phyloP scores from a whole-genome alignment of 1,284 basidiomycete species.

The Quambalaria eucalypti region DNA sequence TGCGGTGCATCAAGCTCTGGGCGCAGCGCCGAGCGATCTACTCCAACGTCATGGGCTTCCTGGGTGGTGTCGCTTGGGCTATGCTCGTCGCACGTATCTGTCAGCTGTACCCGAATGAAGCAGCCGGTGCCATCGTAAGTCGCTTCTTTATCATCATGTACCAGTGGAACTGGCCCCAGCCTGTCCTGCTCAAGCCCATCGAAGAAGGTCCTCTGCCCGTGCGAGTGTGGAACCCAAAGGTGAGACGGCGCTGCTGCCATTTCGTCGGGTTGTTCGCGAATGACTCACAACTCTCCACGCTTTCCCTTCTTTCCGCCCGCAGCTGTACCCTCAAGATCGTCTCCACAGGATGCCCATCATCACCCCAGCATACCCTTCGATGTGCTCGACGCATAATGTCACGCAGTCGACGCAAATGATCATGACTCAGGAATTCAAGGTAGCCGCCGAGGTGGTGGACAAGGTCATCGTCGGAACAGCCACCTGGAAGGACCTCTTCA shows the following conservation, averaged over 20 bases:
- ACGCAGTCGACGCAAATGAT: slow-evolving; percentile 90
- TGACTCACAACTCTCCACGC: neutral
- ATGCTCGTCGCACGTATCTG: slow-evolving; percentile 97
- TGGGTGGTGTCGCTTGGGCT: slow-evolving; percentile 97
- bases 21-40: slow-evolving; percentile 93
- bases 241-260: slow-evolving; percentile 43
- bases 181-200: slow-evolving; percentile 81
- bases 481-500: slow-evolving; percentile 70
- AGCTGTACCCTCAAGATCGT: slow-evolving; percentile 86
- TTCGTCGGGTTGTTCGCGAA: neutral
- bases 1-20: slow-evolving; percentile 96
- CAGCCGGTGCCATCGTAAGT: slow-evolving; percentile 88
- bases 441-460: slow-evolving; percentile 86
- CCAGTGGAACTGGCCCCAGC: slow-evolving; percentile 97
- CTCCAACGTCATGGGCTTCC: slow-evolving; percentile 94
- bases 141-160: slow-evolving; percentile 95
- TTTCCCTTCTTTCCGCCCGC: neutral
- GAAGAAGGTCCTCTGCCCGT: slow-evolving; percentile 88
- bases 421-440: slow-evolving; percentile 90
- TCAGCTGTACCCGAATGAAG: slow-evolving; percentile 91
- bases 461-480: slow-evolving; percentile 74
- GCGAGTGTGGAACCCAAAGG: slow-evolving; percentile 95
- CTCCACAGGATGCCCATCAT: slow-evolving; percentile 99
- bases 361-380: slow-evolving; percentile 97
- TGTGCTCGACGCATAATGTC: slow-evolving; percentile 98